phyloP scores from a whole-genome alignment of 2,329 filamentous ascomycete genomes.

The Pseudocercospora pini-densiflorae region DNA sequence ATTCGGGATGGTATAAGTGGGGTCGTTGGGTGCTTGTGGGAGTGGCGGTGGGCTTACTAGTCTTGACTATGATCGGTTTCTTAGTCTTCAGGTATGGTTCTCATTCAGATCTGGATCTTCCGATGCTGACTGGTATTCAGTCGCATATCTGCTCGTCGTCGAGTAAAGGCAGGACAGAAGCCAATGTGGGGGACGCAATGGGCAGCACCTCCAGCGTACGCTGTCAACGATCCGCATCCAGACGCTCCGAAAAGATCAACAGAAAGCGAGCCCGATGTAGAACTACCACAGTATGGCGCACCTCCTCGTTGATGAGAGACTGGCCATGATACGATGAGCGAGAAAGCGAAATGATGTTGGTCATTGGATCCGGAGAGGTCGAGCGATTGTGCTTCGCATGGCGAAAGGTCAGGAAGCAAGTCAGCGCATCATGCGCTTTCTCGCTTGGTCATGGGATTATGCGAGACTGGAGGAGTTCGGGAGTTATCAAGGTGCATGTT shows the following conservation, averaged over 20 bases:
- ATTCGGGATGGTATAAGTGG: slow-evolving; percentile 13
- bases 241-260: slow-evolving; percentile 6
- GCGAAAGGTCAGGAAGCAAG: no score
- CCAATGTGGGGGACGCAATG: slow-evolving; percentile 10
- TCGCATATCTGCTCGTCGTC: slow-evolving; percentile 8
- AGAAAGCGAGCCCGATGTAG: not conserved
- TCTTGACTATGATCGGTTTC: not conserved
- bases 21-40: slow-evolving; percentile 12
- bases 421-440: no score
- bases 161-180: not conserved
- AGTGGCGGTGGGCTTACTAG: not conserved
- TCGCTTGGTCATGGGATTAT: no score
- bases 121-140: not conserved
- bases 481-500: no score
- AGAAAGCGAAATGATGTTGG: no score
- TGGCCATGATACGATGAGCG: no score
- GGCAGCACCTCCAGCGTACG: slow-evolving; percentile 12
- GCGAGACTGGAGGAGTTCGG: no score
- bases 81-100: slow-evolving; percentile 1
- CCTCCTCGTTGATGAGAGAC: not conserved
- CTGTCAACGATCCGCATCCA: slow-evolving; percentile 11
- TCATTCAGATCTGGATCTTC: not conserved
- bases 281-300: not conserved
- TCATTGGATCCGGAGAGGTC: no score
- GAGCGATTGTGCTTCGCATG: not conserved